Evolutionary conservation across 2,329 filamentous ascomycete genomes (phyloP).

Genomic region (Aspergillus eucalypticola): DNA sequence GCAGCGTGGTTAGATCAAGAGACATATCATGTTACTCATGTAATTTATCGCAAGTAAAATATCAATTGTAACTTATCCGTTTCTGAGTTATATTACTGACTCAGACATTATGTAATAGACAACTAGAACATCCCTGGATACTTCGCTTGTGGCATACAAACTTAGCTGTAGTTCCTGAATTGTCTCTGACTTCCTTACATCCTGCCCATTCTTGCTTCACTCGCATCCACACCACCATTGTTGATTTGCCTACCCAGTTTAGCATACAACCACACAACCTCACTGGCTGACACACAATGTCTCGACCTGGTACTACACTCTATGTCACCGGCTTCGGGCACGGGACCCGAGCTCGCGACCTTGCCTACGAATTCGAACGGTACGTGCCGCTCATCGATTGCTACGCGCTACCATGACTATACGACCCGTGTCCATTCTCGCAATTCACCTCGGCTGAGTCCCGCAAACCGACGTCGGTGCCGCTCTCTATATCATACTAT

Average conservation of each 20-base stretch:
- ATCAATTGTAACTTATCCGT: neutral
- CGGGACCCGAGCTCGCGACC: constrained; percentile 96
- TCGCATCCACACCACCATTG: neutral
- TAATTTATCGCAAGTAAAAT: no score
- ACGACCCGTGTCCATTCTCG: constrained; percentile 34
- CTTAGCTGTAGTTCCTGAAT: constrained; percentile 8
- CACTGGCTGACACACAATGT: constrained; percentile 59
- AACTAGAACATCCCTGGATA: neutral
- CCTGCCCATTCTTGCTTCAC: constrained; percentile 4
- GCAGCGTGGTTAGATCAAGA: no score
- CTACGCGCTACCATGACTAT: constrained; percentile 45
- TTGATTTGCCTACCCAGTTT: neutral
- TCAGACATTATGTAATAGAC: neutral
- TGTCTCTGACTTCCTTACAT: constrained; percentile 4
- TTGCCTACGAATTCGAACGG: constrained; percentile 99
- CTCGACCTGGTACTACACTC: constrained; percentile 88
- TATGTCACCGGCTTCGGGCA: constrained; percentile 99
- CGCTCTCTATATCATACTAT: constrained; percentile 15
- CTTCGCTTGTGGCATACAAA: constrained; percentile 9
- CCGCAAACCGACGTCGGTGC: constrained; percentile 24
- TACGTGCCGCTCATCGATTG: constrained; percentile 69
- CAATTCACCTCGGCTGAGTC: constrained; percentile 38
- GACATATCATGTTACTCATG: no score
- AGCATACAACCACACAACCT: neutral
- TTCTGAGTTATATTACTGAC: neutral